These are phyloP conservation scores for Panicum hallii DNA, from an alignment of 202 grass and related monocot species.

Conservation along the genomic window DNA sequence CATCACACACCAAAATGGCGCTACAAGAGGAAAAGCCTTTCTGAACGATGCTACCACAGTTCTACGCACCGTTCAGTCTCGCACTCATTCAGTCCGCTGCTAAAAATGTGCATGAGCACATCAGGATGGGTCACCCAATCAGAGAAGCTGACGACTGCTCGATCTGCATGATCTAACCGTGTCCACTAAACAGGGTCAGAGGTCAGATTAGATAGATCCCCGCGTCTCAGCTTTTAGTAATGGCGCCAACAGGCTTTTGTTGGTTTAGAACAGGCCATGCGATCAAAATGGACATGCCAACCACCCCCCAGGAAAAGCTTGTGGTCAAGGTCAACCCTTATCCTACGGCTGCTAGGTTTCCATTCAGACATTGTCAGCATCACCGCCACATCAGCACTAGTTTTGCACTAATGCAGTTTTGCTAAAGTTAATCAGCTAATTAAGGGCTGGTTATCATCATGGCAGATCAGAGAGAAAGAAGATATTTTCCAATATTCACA, in stretches of 20 bases:
- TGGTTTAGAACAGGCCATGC: constrained; percentile 47
- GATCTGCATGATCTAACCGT: constrained; percentile 38
- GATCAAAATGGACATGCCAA: constrained; percentile 53
- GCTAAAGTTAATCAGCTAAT: constrained; percentile 1
- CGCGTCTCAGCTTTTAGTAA: constrained; percentile 23
- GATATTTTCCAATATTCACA: background rate
- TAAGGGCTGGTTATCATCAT: background rate
- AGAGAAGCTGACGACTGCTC: constrained; percentile 27
- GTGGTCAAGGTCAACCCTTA: constrained; percentile 66
- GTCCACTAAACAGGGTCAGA: constrained; percentile 49
- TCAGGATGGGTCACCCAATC: constrained; percentile 24
- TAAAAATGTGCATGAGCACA: constrained; percentile 1
- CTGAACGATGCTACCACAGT: background rate
- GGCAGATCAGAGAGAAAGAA: constrained; percentile 16
- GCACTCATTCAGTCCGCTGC: constrained; percentile 19
- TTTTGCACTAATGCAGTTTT: background rate
- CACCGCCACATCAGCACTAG: constrained; percentile 45
- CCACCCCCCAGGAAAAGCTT: constrained; percentile 44
- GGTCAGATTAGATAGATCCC: constrained; percentile 31
- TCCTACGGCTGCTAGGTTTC: constrained; percentile 54
- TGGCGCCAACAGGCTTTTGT: constrained; percentile 43
- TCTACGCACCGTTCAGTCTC: background rate
- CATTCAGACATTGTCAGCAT: constrained; percentile 54
- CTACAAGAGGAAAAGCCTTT: constrained; percentile 29
- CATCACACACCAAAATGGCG: constrained; percentile 33